Base-by-base conservation (phyloP, 176 grass and related monocot genomes). In the Lolium perenne region DNA sequence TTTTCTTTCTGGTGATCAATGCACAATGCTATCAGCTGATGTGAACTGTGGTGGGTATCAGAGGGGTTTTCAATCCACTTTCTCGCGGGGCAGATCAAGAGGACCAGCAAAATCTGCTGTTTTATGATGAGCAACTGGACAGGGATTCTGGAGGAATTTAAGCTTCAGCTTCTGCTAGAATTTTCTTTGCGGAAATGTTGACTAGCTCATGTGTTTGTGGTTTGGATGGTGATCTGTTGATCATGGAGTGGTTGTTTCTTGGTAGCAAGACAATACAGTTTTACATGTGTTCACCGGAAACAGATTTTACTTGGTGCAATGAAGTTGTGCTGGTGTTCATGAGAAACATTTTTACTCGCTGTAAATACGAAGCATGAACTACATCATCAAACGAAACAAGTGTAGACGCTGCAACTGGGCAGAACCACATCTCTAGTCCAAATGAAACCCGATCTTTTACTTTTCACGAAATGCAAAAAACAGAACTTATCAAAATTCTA, bases 1-100 rank as follows among this genome's bases (percentile, higher is more conserved):
- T 35, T 35, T 77, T 88, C 22, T 74, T 79, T 66, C 11, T 22
- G 7, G 10, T 43, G 43, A 71, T 65, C 64, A 60, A 64, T 45
- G 73, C 38, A 70, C 9, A 47, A 18, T 72, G 74, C 55, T 60
- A 38, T 80, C 66, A 53, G 29, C 79, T 82, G 64, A 77, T 86
- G 79, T 71, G 79, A 63, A 76, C 16, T 53, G 63, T 63, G 83
- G 77, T 17, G 29, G 71, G 62, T 49, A 53, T 57, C 46, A 22
- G 47, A 55, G 2, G 17, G 17, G 76, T 43, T 83, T 59, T 38
- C 25, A 79, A 51, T 47, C 43, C 14, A 64, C 79, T 83, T 77
- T 84, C 40, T 41, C 38, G 57, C n/a, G 66, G 71, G 71, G 60
- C 7, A 60, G 38, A 65, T 49, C 15, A 63, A 47, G 32, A 40